Conservation (phyloP, 768 basidiomycete species). For the Lentinus brumalis region DNA sequence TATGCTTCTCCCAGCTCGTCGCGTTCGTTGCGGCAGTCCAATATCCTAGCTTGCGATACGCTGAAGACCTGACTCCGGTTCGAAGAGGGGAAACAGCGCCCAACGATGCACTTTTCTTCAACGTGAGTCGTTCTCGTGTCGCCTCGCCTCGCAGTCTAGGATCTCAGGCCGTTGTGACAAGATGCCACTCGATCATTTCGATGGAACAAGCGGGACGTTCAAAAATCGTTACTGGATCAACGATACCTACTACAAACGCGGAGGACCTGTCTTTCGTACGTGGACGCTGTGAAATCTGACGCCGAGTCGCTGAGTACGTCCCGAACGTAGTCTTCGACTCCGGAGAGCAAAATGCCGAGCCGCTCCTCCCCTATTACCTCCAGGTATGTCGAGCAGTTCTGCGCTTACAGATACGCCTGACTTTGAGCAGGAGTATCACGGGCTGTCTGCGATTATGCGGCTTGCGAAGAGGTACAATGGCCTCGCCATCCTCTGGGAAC, state of each 20-base stretch:
- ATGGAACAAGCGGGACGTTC: conserved; percentile 37
- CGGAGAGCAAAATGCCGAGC: conserved; percentile 51
- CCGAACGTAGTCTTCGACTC: conserved; percentile 47
- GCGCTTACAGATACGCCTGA: background rate
- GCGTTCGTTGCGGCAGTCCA: background rate
- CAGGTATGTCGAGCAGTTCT: conserved; percentile 29
- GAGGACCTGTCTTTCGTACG: conserved; percentile 51
- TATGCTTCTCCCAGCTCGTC: background rate
- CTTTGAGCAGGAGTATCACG: conserved; percentile 45
- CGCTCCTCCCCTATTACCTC: conserved; percentile 50
- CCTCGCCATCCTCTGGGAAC: conserved; percentile 52
- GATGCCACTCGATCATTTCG: conserved; percentile 53
- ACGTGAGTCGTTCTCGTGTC: conserved; percentile 7
- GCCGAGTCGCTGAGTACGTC: too few species aligned
- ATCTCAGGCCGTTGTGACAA: conserved; percentile 15
- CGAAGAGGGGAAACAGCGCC: background rate
- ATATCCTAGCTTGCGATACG: background rate
- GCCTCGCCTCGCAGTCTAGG: too few species aligned
- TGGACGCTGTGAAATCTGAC: background rate
- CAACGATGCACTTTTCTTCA: conserved; percentile 22
- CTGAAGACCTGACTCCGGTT: conserved; percentile 9
- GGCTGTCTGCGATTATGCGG: conserved; percentile 49
- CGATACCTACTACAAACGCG: conserved; percentile 46
- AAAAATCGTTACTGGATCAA: conserved; percentile 54
- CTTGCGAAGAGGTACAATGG: conserved; percentile 49